These are phyloP conservation scores for Globisporangium echinulatum DNA, from an alignment of 352 stramenopile genomes.

Conservation along the genomic window DNA sequence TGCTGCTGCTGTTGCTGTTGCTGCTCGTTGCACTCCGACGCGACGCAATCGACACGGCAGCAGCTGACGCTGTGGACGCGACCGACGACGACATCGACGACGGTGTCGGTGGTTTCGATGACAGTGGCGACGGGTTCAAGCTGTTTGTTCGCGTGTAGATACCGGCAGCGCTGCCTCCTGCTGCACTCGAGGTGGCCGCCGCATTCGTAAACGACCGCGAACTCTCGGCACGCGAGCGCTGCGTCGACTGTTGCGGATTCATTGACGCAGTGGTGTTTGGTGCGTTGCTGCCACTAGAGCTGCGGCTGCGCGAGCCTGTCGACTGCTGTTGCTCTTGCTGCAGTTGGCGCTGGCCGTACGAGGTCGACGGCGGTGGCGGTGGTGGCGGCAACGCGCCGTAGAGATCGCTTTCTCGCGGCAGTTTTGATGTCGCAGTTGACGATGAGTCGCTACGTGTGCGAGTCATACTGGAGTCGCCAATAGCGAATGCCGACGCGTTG, in stretches of 20 bases:
- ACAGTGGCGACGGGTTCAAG: constrained; percentile 1
- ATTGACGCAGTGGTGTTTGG: background rate
- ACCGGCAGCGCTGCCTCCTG: too few species aligned
- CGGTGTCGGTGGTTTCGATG: constrained; percentile 10
- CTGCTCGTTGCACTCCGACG: constrained; percentile 15
- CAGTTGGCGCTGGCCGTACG: background rate
- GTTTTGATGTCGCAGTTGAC: background rate
- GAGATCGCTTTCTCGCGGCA: constrained; percentile 3
- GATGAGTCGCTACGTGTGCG: background rate
- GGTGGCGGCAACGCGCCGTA: constrained; percentile 7
- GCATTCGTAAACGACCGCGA: constrained; percentile 5
- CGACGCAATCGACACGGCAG: constrained; percentile 23
- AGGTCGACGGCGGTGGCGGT: constrained; percentile 2
- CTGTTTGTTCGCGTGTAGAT: constrained; percentile 1
- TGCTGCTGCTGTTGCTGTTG: constrained; percentile 16
- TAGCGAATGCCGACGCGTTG: too few species aligned
- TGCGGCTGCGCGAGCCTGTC: background rate
- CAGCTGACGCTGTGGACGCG: constrained; percentile 17
- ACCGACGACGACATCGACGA: constrained; percentile 7
- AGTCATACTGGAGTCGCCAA: background rate
- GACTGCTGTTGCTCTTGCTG: constrained; percentile 1
- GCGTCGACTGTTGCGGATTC: background rate
- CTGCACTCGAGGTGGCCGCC: background rate
- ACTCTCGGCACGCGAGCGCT: constrained; percentile 3
- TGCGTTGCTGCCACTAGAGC: background rate